Evolutionary conservation across 495 filamentous ascomycete genomes (phyloP).

Genomic region (Tetracladium setigerum): DNA sequence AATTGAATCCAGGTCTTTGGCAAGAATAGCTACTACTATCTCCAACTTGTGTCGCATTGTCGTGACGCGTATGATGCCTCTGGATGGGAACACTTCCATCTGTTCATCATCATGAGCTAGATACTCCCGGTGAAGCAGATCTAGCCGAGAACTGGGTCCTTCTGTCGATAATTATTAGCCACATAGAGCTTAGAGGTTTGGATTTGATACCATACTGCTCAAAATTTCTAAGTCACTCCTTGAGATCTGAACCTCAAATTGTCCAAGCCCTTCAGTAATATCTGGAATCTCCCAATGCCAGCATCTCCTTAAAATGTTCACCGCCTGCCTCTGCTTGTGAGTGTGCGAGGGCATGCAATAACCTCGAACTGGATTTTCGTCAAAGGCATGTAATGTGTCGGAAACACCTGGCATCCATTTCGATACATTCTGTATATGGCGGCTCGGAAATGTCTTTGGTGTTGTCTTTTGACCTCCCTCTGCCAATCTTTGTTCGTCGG

Average conservation of each 20-base stretch:
- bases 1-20: slow-evolving; percentile 4
- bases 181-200: neutral
- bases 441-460: slow-evolving; percentile 16
- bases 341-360: slow-evolving; percentile 19
- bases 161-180: neutral
- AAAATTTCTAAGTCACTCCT: slow-evolving; percentile 13
- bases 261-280: slow-evolving; percentile 13
- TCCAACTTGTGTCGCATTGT: slow-evolving; percentile 6
- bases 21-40: slow-evolving; percentile 2
- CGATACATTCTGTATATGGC: slow-evolving; percentile 19
- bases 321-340: slow-evolving; percentile 12
- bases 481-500: slow-evolving; percentile 8
- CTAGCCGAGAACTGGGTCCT: slow-evolving; percentile 1
- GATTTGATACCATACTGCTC: slow-evolving; percentile 8
- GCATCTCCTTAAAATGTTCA: slow-evolving; percentile 18
- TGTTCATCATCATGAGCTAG: slow-evolving; percentile 10
- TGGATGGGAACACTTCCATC: slow-evolving; percentile 11
- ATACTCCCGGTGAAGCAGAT: neutral
- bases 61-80: slow-evolving; percentile 16
- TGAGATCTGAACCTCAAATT: slow-evolving; percentile 17
- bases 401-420: slow-evolving; percentile 31
- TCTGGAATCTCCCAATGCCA: slow-evolving; percentile 19
- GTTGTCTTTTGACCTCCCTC: slow-evolving; percentile 5
- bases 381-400: slow-evolving; percentile 16
- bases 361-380: slow-evolving; percentile 13